Base-by-base conservation (phyloP, 495 filamentous ascomycete genomes). In the Podospora bellae-mahoneyi region DNA sequence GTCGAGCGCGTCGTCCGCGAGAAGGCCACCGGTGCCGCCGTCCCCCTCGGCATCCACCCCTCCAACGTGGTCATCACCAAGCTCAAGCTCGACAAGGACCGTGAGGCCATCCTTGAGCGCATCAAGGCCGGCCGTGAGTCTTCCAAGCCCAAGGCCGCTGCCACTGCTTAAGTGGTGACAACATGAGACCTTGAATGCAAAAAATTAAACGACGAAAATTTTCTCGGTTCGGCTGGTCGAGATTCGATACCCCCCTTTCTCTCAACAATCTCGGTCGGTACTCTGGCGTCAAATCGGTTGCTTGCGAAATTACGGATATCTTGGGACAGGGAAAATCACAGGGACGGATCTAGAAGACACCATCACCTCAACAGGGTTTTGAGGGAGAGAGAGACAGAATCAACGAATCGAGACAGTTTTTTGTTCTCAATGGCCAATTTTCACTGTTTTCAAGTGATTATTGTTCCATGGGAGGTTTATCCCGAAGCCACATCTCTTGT, bases 61-160 rank as follows among this genome's bases (percentile, higher is more conserved):
- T 92, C 89, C 81, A 98, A 97, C 81, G 91, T 96, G 72, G 88
- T 94, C 81, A 91, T 98, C 85, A 97, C 90, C 81, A 97, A 97
- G 87, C 85, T 99, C 79, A 96, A 97, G 89, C 84, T 97, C 73
- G 93, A 97, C 84, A 96, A 97, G 90, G 95, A 99, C 84, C 91
- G 95, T 75, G 94, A 98, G 86, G 84, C 84, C 79, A 95, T 98
- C 78, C 85, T 97, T 65, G 92, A 92, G 84, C 89, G 94, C 81
- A 90, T 89, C 78, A 87, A 84, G 77, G 83, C 87, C 74, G 91
- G 92, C 74, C 87, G 92, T 73, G 90, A 93, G 84, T 83, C 80
- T 64, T 76, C 77, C 63, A 88, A 87, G 82, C 77, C 76, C 74
- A 84, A 84, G 83, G 81, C 77, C 72, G 76, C 75, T 73, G 68